Base-by-base conservation (phyloP, 345 rosid species). In the Firmiana major region DNA sequence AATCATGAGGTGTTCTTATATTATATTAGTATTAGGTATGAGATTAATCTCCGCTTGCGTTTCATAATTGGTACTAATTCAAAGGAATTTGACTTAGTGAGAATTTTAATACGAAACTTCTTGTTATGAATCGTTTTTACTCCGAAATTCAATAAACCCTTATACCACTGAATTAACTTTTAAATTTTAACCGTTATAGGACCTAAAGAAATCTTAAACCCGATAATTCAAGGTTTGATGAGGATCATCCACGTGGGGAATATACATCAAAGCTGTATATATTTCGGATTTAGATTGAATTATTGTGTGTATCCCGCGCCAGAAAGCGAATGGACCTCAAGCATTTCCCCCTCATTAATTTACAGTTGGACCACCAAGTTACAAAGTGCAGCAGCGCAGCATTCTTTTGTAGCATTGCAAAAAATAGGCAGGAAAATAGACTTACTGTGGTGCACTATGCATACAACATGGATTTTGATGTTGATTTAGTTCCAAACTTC, bases 401-500 rank as follows among this genome's bases (percentile, higher is more conserved):
- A 31, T 48, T 16, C 22, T 75, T 58, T 59, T 62, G 60, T 63
- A 62, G 42, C n/a, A n/a, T 46, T 75, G 59, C 77, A 31, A 46
- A 48, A 75, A 60, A 60, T 62, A 34, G 77, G 43, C 24, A 46
- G 77, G 69, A 34, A 46, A 9, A 48, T 17, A 45, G 40, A 6
- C 45, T n/a, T 45, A 24, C 22, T 7, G 65, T 45, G 69, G 19
- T 16, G 55, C 55, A 22, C 4, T 10, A 26, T 48, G 24, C 8
- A n/a, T 28, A 0, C 58, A 62, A 28, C 6, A 60, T 75, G 28
- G 57, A 62, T 26, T 43, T 60, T 60, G 77, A 60, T 60, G 69
- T 74, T 60, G 70, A 62, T 75, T 75, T 49, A 60, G 17, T 46
- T 46, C 28, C 70, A 60, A 60, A 62, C 77, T 62, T 63, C 22